phyloP scores from a whole-genome alignment of 1,284 basidiomycete species.

The Naganishia sp. region DNA sequence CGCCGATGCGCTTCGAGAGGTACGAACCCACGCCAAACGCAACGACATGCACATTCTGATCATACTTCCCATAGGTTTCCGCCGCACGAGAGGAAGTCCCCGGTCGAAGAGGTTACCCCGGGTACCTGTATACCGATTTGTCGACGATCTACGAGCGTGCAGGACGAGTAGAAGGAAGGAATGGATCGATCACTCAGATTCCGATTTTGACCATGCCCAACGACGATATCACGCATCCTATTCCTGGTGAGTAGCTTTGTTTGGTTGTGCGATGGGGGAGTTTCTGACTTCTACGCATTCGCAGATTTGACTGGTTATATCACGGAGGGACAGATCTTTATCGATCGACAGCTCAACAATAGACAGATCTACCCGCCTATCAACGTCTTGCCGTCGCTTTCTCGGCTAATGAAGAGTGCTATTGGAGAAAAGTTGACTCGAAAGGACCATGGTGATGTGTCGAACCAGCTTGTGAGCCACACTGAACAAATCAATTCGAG shows the following conservation, averaged over 20 bases:
- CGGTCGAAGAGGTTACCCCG: conserved; percentile 98
- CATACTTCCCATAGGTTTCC: conserved; percentile 66
- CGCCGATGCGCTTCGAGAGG: conserved; percentile 95
- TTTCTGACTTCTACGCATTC: conserved; percentile 12
- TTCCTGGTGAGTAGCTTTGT: conserved; percentile 60
- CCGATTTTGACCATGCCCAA: conserved; percentile 99
- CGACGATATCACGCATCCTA: conserved; percentile 99
- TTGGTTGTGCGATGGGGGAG: not conserved
- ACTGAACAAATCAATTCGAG: conserved; percentile 24
- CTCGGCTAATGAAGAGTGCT: conserved; percentile 99
- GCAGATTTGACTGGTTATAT: conserved; percentile 97
- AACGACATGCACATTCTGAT: not conserved
- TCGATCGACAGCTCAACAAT: conserved; percentile 70
- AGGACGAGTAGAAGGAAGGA: conserved; percentile 94
- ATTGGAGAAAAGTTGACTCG: conserved; percentile 97
- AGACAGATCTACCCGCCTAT: conserved; percentile 99
- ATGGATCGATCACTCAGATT: conserved; percentile 99
- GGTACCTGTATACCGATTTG: conserved; percentile 81
- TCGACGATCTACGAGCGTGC: conserved; percentile 99
- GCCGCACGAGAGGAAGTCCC: conserved; percentile 99
- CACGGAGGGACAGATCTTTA: conserved; percentile 91
- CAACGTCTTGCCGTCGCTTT: conserved; percentile 97
- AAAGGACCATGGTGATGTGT: conserved; percentile 98
- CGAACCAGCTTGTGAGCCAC: conserved; percentile 81
- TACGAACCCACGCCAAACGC: conserved; percentile 41